A percentile compares a stretch with the other conserved stretches of the same genome.
Evolutionary conservation across 2,329 filamentous ascomycete genomes (phyloP).

Genomic region (Tolypocladium guangdongense): DNA sequence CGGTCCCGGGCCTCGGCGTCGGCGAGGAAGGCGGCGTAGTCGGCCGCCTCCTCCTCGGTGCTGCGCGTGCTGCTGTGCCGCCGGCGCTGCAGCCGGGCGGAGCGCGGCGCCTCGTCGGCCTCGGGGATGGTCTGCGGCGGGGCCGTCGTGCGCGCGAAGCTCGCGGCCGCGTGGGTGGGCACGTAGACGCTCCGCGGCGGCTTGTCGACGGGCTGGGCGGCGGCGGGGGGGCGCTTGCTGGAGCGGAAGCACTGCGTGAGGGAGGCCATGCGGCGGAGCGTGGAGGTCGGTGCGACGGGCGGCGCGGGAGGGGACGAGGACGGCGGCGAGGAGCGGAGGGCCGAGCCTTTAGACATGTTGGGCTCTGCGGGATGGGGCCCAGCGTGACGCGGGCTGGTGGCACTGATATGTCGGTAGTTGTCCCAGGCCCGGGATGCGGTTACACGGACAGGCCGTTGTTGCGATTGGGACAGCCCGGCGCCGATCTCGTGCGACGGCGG

Average conservation of each 20-base stretch:
- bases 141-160: constrained; percentile 13
- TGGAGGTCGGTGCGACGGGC: neutral
- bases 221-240: neutral
- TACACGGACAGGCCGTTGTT: neutral
- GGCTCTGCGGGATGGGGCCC: neutral
- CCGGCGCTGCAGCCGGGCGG: neutral
- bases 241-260: constrained; percentile 1
- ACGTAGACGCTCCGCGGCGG: constrained; percentile 10
- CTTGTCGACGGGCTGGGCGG: neutral
- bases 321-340: neutral
- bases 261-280: constrained; percentile 3
- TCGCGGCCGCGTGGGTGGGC: constrained; percentile 18
- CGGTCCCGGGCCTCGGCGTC: constrained; percentile 8
- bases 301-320: neutral
- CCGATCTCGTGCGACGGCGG: neutral
- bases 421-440: neutral
- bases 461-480: neutral
- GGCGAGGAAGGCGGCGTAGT: constrained; percentile 14
- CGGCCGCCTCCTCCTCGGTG: constrained; percentile 1
- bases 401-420: neutral
- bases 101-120: constrained; percentile 4
- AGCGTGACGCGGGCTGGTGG: neutral
- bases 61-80: neutral
- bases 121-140: constrained; percentile 7
- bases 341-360: neutral